phyloP scores from a whole-genome alignment of 805 yeast genomes.

The Tetrapisispora arboricola region DNA sequence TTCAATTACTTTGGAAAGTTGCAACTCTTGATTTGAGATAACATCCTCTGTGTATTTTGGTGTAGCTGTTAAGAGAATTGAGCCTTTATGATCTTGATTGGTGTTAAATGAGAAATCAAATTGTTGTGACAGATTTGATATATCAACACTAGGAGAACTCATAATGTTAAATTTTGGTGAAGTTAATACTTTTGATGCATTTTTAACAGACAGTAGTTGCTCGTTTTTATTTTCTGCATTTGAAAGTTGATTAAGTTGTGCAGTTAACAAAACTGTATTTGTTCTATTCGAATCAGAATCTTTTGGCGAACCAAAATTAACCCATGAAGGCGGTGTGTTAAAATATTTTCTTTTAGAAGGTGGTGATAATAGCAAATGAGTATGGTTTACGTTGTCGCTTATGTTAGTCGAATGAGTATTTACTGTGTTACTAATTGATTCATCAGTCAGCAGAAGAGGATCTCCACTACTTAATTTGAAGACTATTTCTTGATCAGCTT shows the following conservation, averaged over 20 bases:
- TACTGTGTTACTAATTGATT: slow-evolving; percentile 17
- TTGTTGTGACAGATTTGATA: slow-evolving; percentile 3
- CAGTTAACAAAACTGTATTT: neutral
- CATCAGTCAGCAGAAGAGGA: slow-evolving; percentile 25
- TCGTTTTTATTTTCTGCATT: neutral
- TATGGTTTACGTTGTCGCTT: neutral
- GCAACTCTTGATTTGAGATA: slow-evolving; percentile 5
- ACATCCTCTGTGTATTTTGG: slow-evolving; percentile 6
- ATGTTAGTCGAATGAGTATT: slow-evolving; percentile 7
- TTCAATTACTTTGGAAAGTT: slow-evolving; percentile 14
- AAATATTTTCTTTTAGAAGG: slow-evolving; percentile 9
- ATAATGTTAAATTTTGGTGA: slow-evolving; percentile 1
- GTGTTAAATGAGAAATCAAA: slow-evolving; percentile 1
- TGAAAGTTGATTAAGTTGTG: neutral
- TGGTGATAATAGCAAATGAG: neutral
- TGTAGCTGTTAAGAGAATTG: slow-evolving; percentile 5
- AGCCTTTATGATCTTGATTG: neutral
- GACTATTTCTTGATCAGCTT: slow-evolving; percentile 14
- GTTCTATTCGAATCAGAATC: slow-evolving; percentile 9
- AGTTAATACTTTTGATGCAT: slow-evolving; percentile 1
- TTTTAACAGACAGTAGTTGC: neutral
- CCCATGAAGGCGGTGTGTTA: slow-evolving; percentile 26
- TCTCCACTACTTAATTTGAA: slow-evolving; percentile 26
- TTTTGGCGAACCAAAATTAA: slow-evolving; percentile 21
- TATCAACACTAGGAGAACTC: slow-evolving; percentile 1